A percentile compares a stretch with the other conserved stretches of the same genome.
Evolutionary conservation across 129 eudicot species (phyloP).

Genomic region (Lonicera japonica): DNA sequence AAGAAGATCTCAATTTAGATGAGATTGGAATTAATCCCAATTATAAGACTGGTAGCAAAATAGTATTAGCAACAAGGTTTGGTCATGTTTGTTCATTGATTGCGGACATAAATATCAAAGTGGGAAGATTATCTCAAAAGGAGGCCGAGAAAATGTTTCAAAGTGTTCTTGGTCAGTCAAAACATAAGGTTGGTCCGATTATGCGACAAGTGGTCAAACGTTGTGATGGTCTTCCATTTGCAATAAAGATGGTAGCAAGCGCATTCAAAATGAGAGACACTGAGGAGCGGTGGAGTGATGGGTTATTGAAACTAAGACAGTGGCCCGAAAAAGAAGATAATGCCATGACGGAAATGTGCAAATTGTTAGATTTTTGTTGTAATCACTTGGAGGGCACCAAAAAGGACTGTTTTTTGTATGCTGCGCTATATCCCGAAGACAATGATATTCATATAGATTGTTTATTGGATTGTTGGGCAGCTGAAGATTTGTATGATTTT

Average conservation of each 20-base stretch:
- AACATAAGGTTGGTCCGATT: constrained; percentile 1
- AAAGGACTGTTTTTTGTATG: constrained; percentile 20
- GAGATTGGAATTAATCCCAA: constrained; percentile 20
- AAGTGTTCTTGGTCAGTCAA: constrained; percentile 14
- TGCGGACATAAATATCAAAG: constrained; percentile 6
- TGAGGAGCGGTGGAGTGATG: constrained; percentile 19
- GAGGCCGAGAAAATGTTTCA: constrained; percentile 25
- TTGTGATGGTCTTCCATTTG: constrained; percentile 18
- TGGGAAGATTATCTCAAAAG: constrained; percentile 1
- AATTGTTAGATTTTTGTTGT: constrained; percentile 6
- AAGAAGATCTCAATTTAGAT: constrained; percentile 13
- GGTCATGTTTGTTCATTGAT: constrained; percentile 14
- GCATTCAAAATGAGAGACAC: constrained; percentile 13
- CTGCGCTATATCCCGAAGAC: constrained; percentile 28
- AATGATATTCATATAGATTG: constrained; percentile 17
- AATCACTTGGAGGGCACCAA: constrained; percentile 9
- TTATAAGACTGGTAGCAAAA: constrained; percentile 18
- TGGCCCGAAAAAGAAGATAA: constrained; percentile 20
- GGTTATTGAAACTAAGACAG: constrained; percentile 3
- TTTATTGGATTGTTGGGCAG: no score
- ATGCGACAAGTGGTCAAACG: constrained; percentile 14
- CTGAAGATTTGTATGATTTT: constrained; percentile 9
- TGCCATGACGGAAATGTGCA: constrained; percentile 18
- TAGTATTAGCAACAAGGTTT: constrained; percentile 20
- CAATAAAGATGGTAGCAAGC: constrained; percentile 18